A percentile compares a stretch with the other conserved stretches of the same genome.
Evolutionary conservation across 148 eudicot species (phyloP).

Genomic region (Rhododendron vialii): DNA sequence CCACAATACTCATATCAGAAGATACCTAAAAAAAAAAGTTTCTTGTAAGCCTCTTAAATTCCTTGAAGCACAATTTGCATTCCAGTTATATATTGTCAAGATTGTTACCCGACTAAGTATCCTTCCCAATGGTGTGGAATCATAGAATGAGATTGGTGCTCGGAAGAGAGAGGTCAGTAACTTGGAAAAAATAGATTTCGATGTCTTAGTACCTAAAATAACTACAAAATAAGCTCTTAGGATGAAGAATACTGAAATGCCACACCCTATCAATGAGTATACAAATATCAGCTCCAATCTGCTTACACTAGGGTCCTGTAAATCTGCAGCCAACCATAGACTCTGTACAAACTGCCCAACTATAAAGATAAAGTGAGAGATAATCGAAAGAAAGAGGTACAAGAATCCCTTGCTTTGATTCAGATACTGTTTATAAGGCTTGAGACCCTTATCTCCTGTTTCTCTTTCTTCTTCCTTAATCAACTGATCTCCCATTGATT

Average conservation of each 20-base stretch:
- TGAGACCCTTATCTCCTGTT: constrained; percentile 44
- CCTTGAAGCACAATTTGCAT: neutral
- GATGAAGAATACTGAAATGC: constrained; percentile 26
- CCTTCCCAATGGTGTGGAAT: constrained; percentile 61
- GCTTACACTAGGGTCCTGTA: constrained; percentile 27
- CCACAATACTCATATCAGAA: constrained; percentile 45
- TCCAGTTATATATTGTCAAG: neutral
- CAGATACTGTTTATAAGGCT: constrained; percentile 51
- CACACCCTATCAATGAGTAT: constrained; percentile 35
- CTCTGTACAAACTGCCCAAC: constrained; percentile 48
- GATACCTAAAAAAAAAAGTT: constrained; percentile 32
- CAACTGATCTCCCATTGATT: constrained; percentile 34
- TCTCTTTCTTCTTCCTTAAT: constrained; percentile 60
- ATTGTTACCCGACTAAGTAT: constrained; percentile 56
- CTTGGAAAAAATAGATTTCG: constrained; percentile 40
- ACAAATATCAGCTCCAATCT: constrained; percentile 19
- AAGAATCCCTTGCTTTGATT: constrained; percentile 41
- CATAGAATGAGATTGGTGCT: constrained; percentile 64
- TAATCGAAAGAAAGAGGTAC: constrained; percentile 29
- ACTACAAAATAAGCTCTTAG: constrained; percentile 35
- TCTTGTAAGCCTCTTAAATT: neutral
- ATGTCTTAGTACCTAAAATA: constrained; percentile 36
- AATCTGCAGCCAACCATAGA: constrained; percentile 43
- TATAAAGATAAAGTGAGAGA: constrained; percentile 25
- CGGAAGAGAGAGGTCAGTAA: constrained; percentile 42